Conservation (phyloP, 2,329 filamentous ascomycete species). For the Annulohypoxylon truncatum region DNA sequence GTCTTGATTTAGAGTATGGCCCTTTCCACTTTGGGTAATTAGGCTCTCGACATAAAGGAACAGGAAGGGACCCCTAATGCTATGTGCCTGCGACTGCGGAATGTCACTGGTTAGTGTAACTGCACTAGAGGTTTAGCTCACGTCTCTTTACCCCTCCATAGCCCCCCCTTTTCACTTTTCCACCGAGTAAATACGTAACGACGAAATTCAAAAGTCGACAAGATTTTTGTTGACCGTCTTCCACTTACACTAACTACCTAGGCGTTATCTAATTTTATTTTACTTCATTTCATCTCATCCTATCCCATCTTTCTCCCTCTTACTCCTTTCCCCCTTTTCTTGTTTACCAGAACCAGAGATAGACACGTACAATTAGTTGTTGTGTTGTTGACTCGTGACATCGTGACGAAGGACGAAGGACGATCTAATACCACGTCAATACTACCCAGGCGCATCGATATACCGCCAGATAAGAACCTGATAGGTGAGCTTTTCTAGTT, state of each 20-base stretch:
- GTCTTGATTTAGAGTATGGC: conserved; percentile 2
- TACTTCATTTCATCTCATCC: conserved; percentile 15
- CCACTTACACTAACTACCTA: background rate
- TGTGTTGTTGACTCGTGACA: conserved; percentile 30
- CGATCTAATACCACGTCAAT: conserved; percentile 26
- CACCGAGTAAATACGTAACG: conserved; percentile 3
- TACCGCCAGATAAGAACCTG: conserved; percentile 23
- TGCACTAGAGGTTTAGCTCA: conserved; percentile 10
- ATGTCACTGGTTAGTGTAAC: background rate
- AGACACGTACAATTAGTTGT: conserved; percentile 14
- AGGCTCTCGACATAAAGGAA: background rate
- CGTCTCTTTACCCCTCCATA: background rate
- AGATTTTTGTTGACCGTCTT: conserved; percentile 32
- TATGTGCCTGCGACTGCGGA: background rate
- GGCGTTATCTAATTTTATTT: conserved; percentile 21
- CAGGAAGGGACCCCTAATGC: background rate
- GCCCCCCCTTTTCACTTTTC: conserved; percentile 3
- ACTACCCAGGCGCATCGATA: background rate
- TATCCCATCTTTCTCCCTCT: background rate
- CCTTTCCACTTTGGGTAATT: conserved; percentile 14
- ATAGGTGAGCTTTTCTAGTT: conserved; percentile 30
- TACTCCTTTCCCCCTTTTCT: background rate
- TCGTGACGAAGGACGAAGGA: background rate
- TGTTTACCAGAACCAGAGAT: background rate
- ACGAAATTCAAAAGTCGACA: conserved; percentile 20